Percentiles rank a stretch among this genome's conserved stretches.
Evolutionary conservation across 306 rosid species (phyloP).

Genomic region (Acacia confusa): DNA sequence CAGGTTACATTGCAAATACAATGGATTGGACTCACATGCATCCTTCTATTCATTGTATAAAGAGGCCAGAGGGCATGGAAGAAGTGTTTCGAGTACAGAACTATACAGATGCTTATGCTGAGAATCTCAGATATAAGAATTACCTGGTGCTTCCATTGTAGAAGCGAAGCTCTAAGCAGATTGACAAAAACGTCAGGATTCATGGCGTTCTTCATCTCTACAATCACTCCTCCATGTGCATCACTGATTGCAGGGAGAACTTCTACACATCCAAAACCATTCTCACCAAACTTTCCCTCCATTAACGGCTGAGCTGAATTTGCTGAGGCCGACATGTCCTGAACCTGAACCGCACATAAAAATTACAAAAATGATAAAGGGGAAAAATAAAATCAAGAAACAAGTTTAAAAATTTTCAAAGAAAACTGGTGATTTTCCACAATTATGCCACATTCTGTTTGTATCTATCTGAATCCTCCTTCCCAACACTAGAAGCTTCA

Average conservation of each 20-base stretch:
- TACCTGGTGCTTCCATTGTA: constrained; percentile 50
- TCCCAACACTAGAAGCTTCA: not conserved
- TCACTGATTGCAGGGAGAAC: constrained; percentile 43
- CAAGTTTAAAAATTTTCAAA: not conserved
- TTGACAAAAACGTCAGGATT: constrained; percentile 42
- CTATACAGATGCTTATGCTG: not conserved
- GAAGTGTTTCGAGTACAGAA: not conserved
- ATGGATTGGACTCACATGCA: not conserved
- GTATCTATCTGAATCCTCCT: not conserved
- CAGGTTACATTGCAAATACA: not conserved
- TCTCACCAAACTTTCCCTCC: constrained; percentile 34
- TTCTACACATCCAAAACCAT: constrained; percentile 35
- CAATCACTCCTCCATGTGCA: constrained; percentile 57
- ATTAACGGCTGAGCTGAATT: constrained; percentile 24
- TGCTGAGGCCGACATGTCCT: constrained; percentile 41
- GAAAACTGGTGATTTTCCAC: not conserved
- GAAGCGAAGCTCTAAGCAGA: constrained; percentile 50
- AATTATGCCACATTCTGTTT: not conserved
- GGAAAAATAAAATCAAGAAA: not conserved
- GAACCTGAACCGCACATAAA: constrained; percentile 24
- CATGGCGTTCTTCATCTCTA: constrained; percentile 48
- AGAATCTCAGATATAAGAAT: not conserved
- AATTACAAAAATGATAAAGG: not conserved
- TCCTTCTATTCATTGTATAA: not conserved
- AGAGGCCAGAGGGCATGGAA: not conserved